Evolutionary conservation across 257 asterid species (phyloP).

Genomic region (Solanum etuberosum): DNA sequence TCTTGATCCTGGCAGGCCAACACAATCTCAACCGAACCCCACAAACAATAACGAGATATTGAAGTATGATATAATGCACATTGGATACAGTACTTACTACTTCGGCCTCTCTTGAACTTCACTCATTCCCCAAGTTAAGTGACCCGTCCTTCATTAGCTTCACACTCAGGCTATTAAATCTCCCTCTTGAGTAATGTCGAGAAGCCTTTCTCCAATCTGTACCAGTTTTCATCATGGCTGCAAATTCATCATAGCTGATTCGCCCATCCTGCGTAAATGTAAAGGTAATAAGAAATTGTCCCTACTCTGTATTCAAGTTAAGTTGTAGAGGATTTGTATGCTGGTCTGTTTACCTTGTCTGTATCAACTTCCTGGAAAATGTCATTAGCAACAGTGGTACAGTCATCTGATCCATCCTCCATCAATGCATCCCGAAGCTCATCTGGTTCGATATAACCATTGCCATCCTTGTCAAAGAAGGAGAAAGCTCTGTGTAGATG

Average conservation of each 20-base stretch:
- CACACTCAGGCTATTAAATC: slow-evolving; percentile 73
- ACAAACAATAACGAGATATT: slow-evolving; percentile 21
- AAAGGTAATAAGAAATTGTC: background rate
- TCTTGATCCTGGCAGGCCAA: slow-evolving; percentile 23
- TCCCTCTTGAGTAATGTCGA: slow-evolving; percentile 79
- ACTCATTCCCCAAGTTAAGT: slow-evolving; percentile 64
- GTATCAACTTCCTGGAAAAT: slow-evolving; percentile 89
- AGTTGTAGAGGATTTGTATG: background rate
- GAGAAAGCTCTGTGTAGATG: slow-evolving; percentile 77
- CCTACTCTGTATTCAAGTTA: background rate
- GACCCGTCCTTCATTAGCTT: slow-evolving; percentile 90
- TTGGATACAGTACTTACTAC: slow-evolving; percentile 4
- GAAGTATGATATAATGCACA: background rate
- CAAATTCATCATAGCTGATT: slow-evolving; percentile 81
- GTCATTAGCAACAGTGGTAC: slow-evolving; percentile 63
- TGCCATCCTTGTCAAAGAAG: slow-evolving; percentile 62
- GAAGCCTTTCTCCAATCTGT: slow-evolving; percentile 98
- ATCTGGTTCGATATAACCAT: slow-evolving; percentile 66
- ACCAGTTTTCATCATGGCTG: slow-evolving; percentile 89
- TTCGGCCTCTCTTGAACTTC: slow-evolving; percentile 7
- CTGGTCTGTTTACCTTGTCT: slow-evolving; percentile 49
- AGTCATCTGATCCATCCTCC: slow-evolving; percentile 70
- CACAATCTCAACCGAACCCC: slow-evolving; percentile 19
- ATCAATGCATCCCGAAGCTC: slow-evolving; percentile 64
- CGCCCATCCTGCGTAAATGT: slow-evolving; percentile 60